Conservation (phyloP, 2,329 filamentous ascomycete genomes). For the Pseudogymnoascus sp. region DNA sequence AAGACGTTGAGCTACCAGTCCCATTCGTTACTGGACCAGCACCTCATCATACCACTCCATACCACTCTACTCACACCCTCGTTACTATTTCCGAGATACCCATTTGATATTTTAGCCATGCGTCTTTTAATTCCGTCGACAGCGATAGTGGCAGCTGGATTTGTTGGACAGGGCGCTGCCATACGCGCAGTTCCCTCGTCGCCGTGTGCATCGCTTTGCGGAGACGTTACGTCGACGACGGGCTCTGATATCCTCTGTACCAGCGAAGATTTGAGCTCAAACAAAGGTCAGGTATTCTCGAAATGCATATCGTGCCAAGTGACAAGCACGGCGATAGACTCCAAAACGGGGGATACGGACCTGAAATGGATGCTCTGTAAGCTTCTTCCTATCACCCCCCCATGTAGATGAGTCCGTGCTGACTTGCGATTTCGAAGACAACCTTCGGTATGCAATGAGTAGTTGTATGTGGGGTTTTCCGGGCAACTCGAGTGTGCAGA, state of each 20-base stretch:
- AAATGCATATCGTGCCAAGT: slow-evolving; percentile 45
- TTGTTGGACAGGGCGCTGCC: neutral
- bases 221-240: slow-evolving; percentile 9
- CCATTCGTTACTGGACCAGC: neutral
- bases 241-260: slow-evolving; percentile 10
- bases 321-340: slow-evolving; percentile 38
- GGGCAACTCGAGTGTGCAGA: slow-evolving; percentile 36
- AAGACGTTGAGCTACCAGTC: neutral
- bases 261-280: slow-evolving; percentile 8
- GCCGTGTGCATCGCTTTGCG: slow-evolving; percentile 9
- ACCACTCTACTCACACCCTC: neutral
- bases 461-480: slow-evolving; percentile 47
- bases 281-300: slow-evolving; percentile 16
- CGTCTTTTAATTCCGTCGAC: neutral
- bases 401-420: neutral
- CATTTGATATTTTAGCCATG: slow-evolving; percentile 8
- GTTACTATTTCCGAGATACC: slow-evolving; percentile 3
- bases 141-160: slow-evolving; percentile 4
- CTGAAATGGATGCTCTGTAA: slow-evolving; percentile 47
- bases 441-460: slow-evolving; percentile 46
- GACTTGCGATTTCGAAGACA: slow-evolving; percentile 35
- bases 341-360: slow-evolving; percentile 39
- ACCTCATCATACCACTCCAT: neutral
- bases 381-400: slow-evolving; percentile 21
- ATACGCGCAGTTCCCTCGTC: slow-evolving; percentile 6